phyloP scores from a whole-genome alignment of 2,329 filamentous ascomycete species.

The Fusarium virguliforme region DNA sequence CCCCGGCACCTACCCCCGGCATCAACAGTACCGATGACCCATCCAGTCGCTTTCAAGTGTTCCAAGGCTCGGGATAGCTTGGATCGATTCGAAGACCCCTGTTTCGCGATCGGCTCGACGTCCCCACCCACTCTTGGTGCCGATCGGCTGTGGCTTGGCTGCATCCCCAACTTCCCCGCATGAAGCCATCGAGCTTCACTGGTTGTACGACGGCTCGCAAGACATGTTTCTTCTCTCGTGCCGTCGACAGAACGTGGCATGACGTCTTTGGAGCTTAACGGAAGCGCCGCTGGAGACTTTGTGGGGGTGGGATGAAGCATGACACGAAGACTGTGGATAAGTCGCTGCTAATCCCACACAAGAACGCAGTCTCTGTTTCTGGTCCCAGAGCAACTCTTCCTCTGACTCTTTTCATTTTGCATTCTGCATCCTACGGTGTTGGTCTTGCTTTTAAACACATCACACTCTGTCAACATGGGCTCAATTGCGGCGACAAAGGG shows the following conservation, averaged over 20 bases:
- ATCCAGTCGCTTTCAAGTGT: constrained; percentile 14
- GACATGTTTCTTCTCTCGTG: constrained; percentile 12
- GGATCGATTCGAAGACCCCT: constrained; percentile 26
- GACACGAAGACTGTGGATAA: constrained; percentile 32
- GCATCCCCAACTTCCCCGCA: constrained; percentile 51
- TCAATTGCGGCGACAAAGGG: constrained; percentile 49
- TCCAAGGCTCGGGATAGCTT: background rate
- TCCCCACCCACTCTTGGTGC: constrained; percentile 48
- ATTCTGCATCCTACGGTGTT: background rate
- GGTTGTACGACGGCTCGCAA: constrained; percentile 14
- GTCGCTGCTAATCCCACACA: constrained; percentile 26
- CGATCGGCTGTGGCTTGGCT: constrained; percentile 47
- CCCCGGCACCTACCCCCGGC: constrained; percentile 9
- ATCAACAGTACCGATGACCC: constrained; percentile 10
- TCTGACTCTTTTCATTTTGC: background rate
- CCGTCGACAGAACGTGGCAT: constrained; percentile 38
- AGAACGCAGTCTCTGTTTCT: constrained; percentile 14
- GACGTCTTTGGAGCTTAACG: constrained; percentile 31
- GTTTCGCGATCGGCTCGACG: constrained; percentile 46
- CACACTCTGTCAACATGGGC: constrained; percentile 45
- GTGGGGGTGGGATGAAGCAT: constrained; percentile 25
- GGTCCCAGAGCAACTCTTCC: background rate
- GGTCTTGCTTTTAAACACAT: background rate
- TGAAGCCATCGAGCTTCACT: constrained; percentile 28
- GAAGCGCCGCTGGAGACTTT: constrained; percentile 28